Evolutionary conservation across 768 basidiomycete species (phyloP), one percentile per base, ranked within the genome.

Genomic region (Suillus paluster): DNA sequence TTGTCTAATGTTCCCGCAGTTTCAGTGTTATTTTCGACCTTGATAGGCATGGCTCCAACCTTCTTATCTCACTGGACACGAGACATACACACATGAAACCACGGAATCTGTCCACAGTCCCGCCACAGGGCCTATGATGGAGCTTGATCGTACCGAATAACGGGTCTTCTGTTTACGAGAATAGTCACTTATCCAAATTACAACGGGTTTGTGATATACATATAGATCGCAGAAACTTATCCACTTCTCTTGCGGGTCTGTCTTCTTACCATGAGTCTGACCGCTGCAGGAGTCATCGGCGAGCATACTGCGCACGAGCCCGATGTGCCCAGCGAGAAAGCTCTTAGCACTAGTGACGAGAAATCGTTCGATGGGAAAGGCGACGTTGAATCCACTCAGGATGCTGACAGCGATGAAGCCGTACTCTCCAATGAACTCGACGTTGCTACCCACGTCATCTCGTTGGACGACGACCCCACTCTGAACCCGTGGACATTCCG

Each of bases 401-500:
- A 67, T 17, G 69, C 72, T 48, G 41, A 39, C 33, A 69, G 68
- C 62, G 71, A 72, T 39, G 71, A 73, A 42, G 71, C 68, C 25
- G 77, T 80, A 19, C 73, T 82, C 33, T 67, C 75, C 55, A 68
- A 77, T 60, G 80, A 80, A 65, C 76, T 78, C 38, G 81, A 80
- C 62, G 75, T 82, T 46, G 79, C 73, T 56, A 80, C 80, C 0
- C 75, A 78, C 66, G 70, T 83, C 38, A 77, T 83, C 62, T 72
- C 69, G 12, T 67, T 81, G 48, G 70, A 74, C 14, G 83, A 84
- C 67, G 83, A 83, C 64, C 78, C 79, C 7, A 71, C 79, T 4
- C 66, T 79, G 63, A 82, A 77, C 59, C 78, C 79, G 27, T 83
- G 80, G 79, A 81, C 83, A 4, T 62, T 82, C 57, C 80, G 82